Conservation (phyloP, 805 yeast genomes). For the Candida maris region DNA sequence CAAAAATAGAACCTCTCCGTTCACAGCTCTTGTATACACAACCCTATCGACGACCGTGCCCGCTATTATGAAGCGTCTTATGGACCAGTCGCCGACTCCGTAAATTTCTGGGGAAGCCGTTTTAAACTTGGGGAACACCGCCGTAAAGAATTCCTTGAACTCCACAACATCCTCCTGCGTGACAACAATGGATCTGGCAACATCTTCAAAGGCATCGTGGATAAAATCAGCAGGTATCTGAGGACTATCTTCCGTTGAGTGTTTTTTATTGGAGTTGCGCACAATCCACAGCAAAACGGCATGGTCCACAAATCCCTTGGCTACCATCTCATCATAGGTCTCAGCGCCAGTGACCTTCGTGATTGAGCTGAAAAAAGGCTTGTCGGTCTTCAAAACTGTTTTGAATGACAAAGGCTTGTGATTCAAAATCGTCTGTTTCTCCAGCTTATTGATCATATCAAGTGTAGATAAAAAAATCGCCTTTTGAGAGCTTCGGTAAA, state of each 20-base stretch:
- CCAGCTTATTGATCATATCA: constrained; percentile 43
- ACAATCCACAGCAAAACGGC: constrained; percentile 61
- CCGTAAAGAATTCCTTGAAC: constrained; percentile 48
- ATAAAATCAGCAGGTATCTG: constrained; percentile 52
- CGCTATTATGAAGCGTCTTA: constrained; percentile 44
- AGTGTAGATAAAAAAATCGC: constrained; percentile 41
- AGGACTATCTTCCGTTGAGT: constrained; percentile 31
- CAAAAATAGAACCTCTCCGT: constrained; percentile 24
- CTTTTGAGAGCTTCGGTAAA: constrained; percentile 49
- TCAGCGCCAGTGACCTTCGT: constrained; percentile 54
- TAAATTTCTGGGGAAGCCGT: constrained; percentile 44
- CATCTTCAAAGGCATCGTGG: constrained; percentile 20
- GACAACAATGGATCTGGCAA: constrained; percentile 33
- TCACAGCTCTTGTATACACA: constrained; percentile 25
- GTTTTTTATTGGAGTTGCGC: constrained; percentile 47
- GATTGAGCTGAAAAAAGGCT: constrained; percentile 38
- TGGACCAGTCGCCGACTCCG: constrained; percentile 46
- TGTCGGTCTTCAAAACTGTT: constrained; percentile 40
- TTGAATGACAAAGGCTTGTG: constrained; percentile 57
- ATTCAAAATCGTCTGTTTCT: constrained; percentile 41
- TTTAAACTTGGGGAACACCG: constrained; percentile 44
- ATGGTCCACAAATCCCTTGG: constrained; percentile 50
- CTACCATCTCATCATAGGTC: constrained; percentile 48
- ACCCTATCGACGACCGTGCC: constrained; percentile 31
- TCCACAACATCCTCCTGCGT: constrained; percentile 53